Evolutionary conservation across 2,329 filamentous ascomycete genomes (phyloP).

Genomic region (Basipetospora chlamydospora): DNA sequence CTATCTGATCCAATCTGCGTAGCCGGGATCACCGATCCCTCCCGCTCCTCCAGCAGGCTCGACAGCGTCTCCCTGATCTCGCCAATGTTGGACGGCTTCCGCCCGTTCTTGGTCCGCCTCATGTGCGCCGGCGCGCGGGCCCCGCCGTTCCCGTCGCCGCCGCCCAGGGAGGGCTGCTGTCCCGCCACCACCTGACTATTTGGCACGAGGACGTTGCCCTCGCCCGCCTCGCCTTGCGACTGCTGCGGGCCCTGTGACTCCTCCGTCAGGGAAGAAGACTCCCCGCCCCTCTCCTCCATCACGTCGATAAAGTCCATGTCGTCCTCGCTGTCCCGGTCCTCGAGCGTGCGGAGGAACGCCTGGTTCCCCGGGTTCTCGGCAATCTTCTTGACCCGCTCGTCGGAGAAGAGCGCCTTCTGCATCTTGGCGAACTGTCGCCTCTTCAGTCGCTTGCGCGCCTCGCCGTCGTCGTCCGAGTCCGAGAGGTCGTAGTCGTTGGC

Average conservation of each 20-base stretch:
- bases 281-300: slow-evolving; percentile 11
- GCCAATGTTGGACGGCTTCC: slow-evolving; percentile 58
- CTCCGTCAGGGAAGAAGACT: slow-evolving; percentile 13
- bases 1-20: slow-evolving; percentile 23
- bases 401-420: slow-evolving; percentile 73
- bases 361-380: slow-evolving; percentile 77
- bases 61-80: slow-evolving; percentile 77
- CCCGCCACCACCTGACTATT: slow-evolving; percentile 34
- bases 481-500: slow-evolving; percentile 72
- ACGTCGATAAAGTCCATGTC: slow-evolving; percentile 61
- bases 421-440: slow-evolving; percentile 80
- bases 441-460: slow-evolving; percentile 65
- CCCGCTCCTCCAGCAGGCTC: slow-evolving; percentile 61
- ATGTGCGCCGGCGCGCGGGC: slow-evolving; percentile 43
- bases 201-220: slow-evolving; percentile 23
- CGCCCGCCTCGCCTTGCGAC: slow-evolving; percentile 13
- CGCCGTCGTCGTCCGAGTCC: slow-evolving; percentile 79
- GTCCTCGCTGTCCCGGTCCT: slow-evolving; percentile 64
- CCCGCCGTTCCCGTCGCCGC: slow-evolving; percentile 21
- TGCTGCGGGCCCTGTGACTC: slow-evolving; percentile 18
- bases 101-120: slow-evolving; percentile 45
- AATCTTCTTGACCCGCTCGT: slow-evolving; percentile 83
- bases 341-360: slow-evolving; percentile 81
- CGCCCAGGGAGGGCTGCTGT: too few relatives aligned
- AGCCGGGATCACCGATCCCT: slow-evolving; percentile 30